Conservation (phyloP, 768 basidiomycete genomes). For the Boletus eberwhitei region DNA sequence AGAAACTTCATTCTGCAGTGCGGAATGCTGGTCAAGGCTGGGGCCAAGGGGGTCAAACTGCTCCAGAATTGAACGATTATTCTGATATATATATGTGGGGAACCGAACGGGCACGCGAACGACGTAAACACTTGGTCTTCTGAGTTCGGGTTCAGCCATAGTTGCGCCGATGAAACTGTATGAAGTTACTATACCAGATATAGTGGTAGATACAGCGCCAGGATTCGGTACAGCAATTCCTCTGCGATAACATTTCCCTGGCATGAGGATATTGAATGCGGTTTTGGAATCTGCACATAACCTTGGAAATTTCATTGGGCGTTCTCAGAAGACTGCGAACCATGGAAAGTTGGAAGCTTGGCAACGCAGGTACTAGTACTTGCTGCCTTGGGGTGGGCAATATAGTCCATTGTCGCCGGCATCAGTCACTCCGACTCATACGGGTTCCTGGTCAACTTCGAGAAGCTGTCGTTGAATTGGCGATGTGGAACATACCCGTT, state of each 20-base stretch:
- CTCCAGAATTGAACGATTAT: neutral
- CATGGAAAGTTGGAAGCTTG: neutral
- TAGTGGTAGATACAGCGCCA: neutral
- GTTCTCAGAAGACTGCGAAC: neutral
- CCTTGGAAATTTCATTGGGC: neutral
- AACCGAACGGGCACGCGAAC: neutral
- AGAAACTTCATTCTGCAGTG: slow-evolving; percentile 10
- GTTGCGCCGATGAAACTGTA: no score
- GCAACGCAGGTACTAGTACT: no score
- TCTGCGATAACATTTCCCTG: neutral
- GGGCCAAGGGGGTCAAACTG: neutral
- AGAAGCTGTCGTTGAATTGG: no score
- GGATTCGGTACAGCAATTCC: neutral
- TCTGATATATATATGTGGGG: slow-evolving; percentile 4
- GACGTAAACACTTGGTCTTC: neutral
- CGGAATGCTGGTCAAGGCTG: neutral
- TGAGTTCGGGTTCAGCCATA: neutral
- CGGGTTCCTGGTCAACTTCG: no score
- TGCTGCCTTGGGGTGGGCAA: no score
- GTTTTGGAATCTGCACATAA: neutral
- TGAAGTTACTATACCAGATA: neutral
- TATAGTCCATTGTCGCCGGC: no score
- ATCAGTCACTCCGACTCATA: no score
- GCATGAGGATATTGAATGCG: neutral
- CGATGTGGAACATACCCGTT: no score